Percentiles rank a stretch among this genome's conserved stretches.
These are phyloP conservation scores for Claviceps humidiphila DNA, from an alignment of 2,329 filamentous ascomycete genomes.

Conservation along the genomic window DNA sequence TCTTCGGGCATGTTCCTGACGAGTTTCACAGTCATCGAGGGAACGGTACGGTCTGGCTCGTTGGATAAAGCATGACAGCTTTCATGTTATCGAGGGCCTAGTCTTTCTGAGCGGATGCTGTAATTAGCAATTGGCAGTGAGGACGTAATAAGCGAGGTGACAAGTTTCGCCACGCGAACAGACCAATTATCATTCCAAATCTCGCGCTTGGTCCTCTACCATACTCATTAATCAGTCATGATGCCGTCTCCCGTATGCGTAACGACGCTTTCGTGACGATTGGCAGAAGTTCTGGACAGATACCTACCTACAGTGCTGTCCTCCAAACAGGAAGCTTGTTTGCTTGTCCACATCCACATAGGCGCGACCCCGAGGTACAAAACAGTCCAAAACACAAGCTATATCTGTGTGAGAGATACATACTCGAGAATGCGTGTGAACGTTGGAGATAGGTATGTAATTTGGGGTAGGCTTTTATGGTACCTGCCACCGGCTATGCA, in stretches of 20 bases:
- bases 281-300: no score
- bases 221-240: background rate
- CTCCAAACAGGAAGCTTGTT: no score
- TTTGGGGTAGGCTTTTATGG: no score
- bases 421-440: no score
- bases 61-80: background rate
- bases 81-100: background rate
- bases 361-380: no score
- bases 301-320: no score
- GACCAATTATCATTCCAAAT: background rate
- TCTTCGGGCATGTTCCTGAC: background rate
- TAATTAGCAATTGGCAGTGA: background rate
- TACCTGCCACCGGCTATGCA: no score
- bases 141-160: background rate
- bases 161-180: background rate
- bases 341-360: no score
- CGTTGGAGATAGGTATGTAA: no score
- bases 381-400: no score
- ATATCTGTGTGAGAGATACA: no score
- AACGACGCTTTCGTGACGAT: no score
- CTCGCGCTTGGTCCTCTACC: background rate
- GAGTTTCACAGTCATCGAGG: background rate
- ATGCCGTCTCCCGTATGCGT: background rate
- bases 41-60: background rate
- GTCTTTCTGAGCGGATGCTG: background rate